These are phyloP conservation scores for Neopestalotiopsis rosae DNA, from an alignment of 2,329 filamentous ascomycete species.

Conservation along the genomic window DNA sequence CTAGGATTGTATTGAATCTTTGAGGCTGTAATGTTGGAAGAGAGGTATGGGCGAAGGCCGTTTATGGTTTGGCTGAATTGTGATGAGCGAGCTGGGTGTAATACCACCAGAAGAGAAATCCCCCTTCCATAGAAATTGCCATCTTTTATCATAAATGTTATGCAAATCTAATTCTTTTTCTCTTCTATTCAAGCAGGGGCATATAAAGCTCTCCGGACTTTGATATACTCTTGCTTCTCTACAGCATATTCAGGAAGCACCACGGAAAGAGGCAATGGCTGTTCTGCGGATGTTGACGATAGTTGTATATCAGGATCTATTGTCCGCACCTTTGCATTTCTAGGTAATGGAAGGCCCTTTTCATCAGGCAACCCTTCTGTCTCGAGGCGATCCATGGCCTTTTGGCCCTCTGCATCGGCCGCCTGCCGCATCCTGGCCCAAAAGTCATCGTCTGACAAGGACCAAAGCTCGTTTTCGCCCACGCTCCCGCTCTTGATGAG, in stretches of 20 bases:
- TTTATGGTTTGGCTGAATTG: too few species aligned
- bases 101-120: too few species aligned
- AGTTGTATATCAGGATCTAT: constrained; percentile 37
- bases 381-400: constrained; percentile 30
- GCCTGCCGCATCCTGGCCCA: constrained; percentile 36
- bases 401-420: constrained; percentile 22
- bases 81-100: too few species aligned
- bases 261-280: constrained; percentile 25
- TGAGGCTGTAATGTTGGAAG: too few species aligned
- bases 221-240: constrained; percentile 27
- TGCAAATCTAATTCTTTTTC: background rate
- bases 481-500: constrained; percentile 28
- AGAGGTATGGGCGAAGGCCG: too few species aligned
- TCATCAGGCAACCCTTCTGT: constrained; percentile 29
- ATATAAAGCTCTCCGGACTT: constrained; percentile 23
- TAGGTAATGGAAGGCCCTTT: constrained; percentile 31
- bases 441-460: constrained; percentile 39
- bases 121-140: background rate
- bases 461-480: constrained; percentile 38
- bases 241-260: constrained; percentile 26
- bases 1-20: too few species aligned
- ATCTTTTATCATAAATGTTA: background rate
- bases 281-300: constrained; percentile 11
- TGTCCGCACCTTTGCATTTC: constrained; percentile 36
- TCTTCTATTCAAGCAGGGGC: constrained; percentile 5